Base-by-base conservation (phyloP, 1,139 yeast species). In the Lodderomyces pseudojiufengensis region DNA sequence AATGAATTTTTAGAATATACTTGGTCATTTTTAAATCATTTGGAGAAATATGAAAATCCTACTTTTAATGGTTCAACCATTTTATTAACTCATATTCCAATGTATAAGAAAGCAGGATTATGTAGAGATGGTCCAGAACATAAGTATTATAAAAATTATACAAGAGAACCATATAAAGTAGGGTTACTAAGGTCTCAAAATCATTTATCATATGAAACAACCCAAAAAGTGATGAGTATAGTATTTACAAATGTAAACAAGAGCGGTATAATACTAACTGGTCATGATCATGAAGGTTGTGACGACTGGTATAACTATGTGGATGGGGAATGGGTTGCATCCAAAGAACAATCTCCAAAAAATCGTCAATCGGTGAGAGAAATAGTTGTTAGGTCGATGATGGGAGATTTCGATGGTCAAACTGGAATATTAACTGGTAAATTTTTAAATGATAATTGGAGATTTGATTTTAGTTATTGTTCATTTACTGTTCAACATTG, bases 231-330 rank as follows among this genome's bases (percentile, higher is more conserved):
- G 1, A 61, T 92, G 46, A 72, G 81, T 47, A 70, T 80, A 13
- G 70, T 85, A 8, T 90, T 90, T 55, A 78, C 79, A 32, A 73
- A 76, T 42, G 64, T 68, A 8, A 65, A 66, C 41, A 76, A 78
- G 43, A 73, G 79, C 22, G 97, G 97, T 9, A 69, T 90, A 5
- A 78, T 92, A 4, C 65, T 92, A 32, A 86, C 96, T 0, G 98
- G 99, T 0, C 98, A 92, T 59, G 99, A 92, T 54, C 98, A 92
- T 54, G 90, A 82, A 49, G 99, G 99, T 1, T 94, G 98, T 55
- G 82, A 80, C 49, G 76, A 75, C 33, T 70, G 73, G 61, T 84
- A 81, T 54, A 72, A 63, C 44, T 59, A 65, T 33, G 49, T 52
- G 9, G 51, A 57, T 10, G 49, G 52, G 9, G 51, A 58, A n/a